Evolutionary conservation across 805 yeast species (phyloP).

Genomic region (Cyberlindnera mrakii): DNA sequence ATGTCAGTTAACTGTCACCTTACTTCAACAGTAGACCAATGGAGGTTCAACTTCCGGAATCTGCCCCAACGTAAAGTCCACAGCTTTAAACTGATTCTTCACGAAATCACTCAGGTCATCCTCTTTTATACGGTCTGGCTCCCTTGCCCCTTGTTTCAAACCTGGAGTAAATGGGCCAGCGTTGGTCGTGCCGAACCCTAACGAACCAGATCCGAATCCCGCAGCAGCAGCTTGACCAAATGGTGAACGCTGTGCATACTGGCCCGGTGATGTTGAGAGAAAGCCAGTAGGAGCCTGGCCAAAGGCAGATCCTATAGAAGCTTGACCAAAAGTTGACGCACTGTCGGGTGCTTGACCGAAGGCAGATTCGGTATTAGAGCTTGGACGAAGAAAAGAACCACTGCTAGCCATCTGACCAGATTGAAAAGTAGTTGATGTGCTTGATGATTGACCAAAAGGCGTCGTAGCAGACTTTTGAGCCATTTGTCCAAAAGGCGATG

Average conservation of each 20-base stretch:
- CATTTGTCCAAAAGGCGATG: slow-evolving; percentile 5
- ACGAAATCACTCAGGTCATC: slow-evolving; percentile 40
- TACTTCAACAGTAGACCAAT: slow-evolving; percentile 30
- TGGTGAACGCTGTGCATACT: neutral
- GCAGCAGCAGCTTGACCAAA: slow-evolving; percentile 8
- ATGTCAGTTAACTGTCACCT: too few species aligned
- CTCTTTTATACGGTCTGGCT: slow-evolving; percentile 24
- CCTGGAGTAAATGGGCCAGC: slow-evolving; percentile 15
- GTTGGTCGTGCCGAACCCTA: neutral
- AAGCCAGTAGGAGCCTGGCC: too few species aligned
- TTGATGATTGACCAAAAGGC: slow-evolving; percentile 3
- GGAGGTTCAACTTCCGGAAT: slow-evolving; percentile 79
- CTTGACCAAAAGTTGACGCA: slow-evolving; percentile 21
- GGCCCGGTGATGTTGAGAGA: slow-evolving; percentile 6
- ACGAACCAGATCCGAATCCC: slow-evolving; percentile 4
- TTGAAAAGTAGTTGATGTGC: slow-evolving; percentile 12
- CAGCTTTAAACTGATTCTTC: slow-evolving; percentile 40
- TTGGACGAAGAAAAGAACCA: too few species aligned
- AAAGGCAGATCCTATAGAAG: neutral
- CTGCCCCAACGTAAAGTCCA: slow-evolving; percentile 47
- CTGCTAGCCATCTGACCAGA: slow-evolving; percentile 8
- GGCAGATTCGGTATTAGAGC: neutral
- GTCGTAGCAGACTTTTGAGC: slow-evolving; percentile 1
- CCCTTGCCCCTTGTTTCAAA: slow-evolving; percentile 29
- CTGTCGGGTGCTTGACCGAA: neutral